phyloP scores from a whole-genome alignment of 1,284 basidiomycete genomes.

The Cryptococcus sp. region DNA sequence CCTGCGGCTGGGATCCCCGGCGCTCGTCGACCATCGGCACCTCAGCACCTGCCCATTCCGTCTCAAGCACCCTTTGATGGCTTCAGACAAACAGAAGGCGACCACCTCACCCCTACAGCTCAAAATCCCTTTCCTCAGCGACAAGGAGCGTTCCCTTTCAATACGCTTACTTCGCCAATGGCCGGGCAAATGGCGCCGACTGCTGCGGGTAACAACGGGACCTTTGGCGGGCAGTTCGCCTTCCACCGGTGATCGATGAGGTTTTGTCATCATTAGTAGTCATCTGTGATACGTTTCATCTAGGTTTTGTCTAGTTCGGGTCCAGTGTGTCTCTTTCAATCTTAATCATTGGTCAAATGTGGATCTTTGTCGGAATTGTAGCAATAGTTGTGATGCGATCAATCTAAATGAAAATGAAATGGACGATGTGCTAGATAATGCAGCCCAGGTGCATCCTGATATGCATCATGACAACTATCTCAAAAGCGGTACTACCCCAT shows the following conservation, averaged over 20 bases:
- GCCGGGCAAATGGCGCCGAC: background rate
- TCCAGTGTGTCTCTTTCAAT: too few relatives aligned
- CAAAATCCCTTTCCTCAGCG: slow-evolving; percentile 32
- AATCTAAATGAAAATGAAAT: background rate
- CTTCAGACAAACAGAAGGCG: slow-evolving; percentile 27
- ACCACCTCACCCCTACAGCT: slow-evolving; percentile 36
- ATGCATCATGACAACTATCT: too few relatives aligned
- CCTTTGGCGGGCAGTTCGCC: slow-evolving; percentile 14
- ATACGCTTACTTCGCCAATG: slow-evolving; percentile 20
- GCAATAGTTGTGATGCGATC: too few relatives aligned
- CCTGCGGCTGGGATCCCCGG: background rate
- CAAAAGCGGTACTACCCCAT: slow-evolving; percentile 66
- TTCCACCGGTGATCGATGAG: slow-evolving; percentile 11
- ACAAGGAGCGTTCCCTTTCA: slow-evolving; percentile 11
- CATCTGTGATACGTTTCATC: too few relatives aligned
- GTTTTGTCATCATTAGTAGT: too few relatives aligned
- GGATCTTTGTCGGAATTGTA: too few relatives aligned
- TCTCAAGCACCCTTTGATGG: slow-evolving; percentile 9
- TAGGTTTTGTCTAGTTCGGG: too few relatives aligned
- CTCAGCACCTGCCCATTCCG: slow-evolving; percentile 33
- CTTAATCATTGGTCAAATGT: too few relatives aligned
- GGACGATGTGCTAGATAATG: too few relatives aligned
- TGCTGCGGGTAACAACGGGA: slow-evolving; percentile 2
- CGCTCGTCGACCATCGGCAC: slow-evolving; percentile 28
- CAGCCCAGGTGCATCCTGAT: too few relatives aligned